These are phyloP conservation scores for Podaxis pistillaris DNA, from an alignment of 768 basidiomycete genomes.

Conservation along the genomic window DNA sequence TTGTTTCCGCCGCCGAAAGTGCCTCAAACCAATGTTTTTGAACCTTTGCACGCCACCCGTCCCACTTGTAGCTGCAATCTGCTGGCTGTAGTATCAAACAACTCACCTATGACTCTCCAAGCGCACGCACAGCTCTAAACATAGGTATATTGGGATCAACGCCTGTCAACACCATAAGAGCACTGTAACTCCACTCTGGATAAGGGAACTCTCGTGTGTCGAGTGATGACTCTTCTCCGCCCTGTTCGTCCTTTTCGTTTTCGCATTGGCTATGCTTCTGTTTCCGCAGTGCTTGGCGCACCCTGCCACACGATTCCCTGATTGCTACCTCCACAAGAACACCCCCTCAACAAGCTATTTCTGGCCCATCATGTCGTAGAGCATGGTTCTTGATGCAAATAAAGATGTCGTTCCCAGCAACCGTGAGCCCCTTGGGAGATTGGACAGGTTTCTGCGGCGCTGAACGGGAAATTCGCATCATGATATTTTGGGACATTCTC, in stretches of 20 bases:
- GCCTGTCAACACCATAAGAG: not conserved
- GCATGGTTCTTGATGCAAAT: not conserved
- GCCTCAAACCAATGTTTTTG: not conserved
- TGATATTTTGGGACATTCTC: not conserved
- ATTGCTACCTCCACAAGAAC: not conserved
- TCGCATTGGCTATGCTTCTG: not conserved
- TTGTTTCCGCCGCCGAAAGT: no score
- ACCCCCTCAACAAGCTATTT: not conserved
- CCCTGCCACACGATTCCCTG: not conserved
- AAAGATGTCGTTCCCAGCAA: conserved; percentile 1
- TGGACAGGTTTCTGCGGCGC: not conserved
- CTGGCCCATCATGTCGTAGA: not conserved
- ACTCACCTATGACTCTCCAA: not conserved
- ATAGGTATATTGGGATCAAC: not conserved
- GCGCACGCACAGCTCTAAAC: not conserved
- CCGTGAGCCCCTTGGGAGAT: not conserved
- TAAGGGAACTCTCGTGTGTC: not conserved
- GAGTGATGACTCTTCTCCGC: not conserved
- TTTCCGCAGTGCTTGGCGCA: not conserved
- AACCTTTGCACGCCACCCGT: not conserved
- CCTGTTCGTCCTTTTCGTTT: not conserved
- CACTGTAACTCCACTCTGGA: not conserved
- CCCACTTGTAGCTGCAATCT: not conserved
- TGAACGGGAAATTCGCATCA: not conserved
- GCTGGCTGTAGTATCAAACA: no score